Conservation (phyloP, 371 early-diverging fungal genomes). For the Gilbertella persicaria region DNA sequence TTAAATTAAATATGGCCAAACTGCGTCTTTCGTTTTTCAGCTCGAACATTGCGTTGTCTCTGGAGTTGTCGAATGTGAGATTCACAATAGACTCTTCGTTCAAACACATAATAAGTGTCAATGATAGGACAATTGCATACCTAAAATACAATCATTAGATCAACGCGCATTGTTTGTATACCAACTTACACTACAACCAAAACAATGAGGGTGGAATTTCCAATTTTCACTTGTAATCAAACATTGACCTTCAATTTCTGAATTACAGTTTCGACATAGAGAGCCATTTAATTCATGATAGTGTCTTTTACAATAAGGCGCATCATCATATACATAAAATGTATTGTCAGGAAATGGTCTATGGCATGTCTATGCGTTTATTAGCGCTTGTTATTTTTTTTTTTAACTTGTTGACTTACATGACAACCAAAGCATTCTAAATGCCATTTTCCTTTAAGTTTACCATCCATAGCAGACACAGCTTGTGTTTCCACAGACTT, state of each 20-base stretch:
- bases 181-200: conserved; percentile 40
- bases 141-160: conserved; percentile 49
- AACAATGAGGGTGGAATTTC: conserved; percentile 51
- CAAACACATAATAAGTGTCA: conserved; percentile 80
- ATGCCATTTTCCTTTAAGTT: conserved; percentile 83
- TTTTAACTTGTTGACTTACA: conserved; percentile 39
- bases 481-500: conserved; percentile 73
- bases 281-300: conserved; percentile 84
- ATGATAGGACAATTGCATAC: conserved; percentile 69
- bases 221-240: conserved; percentile 76
- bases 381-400: no score
- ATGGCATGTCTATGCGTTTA: conserved; percentile 70
- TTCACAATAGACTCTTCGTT: conserved; percentile 79
- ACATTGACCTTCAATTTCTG: conserved; percentile 86
- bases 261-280: conserved; percentile 73
- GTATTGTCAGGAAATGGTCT: conserved; percentile 84
- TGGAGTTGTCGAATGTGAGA: conserved; percentile 71
- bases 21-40: conserved; percentile 72
- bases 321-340: conserved; percentile 81
- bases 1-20: conserved; percentile 49
- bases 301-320: conserved; percentile 83
- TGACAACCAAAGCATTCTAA: conserved; percentile 56
- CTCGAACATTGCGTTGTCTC: conserved; percentile 59
- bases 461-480: conserved; percentile 77
- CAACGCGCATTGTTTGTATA: conserved; percentile 9